Percentiles rank a stretch among this genome's conserved stretches.
Evolutionary conservation across 345 rosid genomes (phyloP).

Genomic region (Rhodamnia rubescens): DNA sequence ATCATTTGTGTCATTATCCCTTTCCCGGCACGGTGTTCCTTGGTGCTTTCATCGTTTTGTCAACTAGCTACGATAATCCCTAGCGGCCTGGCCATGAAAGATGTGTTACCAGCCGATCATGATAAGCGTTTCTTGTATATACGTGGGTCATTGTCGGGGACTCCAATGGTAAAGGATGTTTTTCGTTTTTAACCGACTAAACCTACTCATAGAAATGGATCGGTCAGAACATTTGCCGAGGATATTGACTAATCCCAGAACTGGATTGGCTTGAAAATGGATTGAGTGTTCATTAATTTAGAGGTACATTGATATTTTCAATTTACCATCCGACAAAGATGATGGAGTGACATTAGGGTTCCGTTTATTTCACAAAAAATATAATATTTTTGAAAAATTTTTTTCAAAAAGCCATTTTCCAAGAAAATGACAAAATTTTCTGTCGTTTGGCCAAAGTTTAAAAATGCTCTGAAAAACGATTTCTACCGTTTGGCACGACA

Average conservation of each 20-base stretch:
- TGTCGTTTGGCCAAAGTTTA: no score
- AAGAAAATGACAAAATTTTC: no score
- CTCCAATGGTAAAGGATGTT: not conserved
- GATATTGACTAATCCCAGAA: no score
- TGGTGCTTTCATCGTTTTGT: not conserved
- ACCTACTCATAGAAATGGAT: not conserved
- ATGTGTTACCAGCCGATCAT: not conserved
- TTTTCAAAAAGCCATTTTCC: no score
- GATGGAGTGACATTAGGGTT: not conserved
- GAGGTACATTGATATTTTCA: not conserved
- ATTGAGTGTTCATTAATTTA: no score
- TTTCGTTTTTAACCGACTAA: not conserved
- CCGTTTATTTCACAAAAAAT: no score
- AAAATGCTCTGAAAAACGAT: no score
- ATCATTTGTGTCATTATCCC: no score
- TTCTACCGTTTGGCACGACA: no score
- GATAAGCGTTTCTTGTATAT: not conserved
- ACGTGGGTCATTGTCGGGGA: not conserved
- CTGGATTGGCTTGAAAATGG: no score
- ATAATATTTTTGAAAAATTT: no score
- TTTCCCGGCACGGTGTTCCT: not conserved
- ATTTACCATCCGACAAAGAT: not conserved
- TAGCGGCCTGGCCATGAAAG: not conserved
- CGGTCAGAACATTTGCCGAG: not conserved
- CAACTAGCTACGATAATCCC: not conserved